Evolutionary conservation across 2,329 filamentous ascomycete genomes (phyloP).

Genomic region (Fusarium nygamai): DNA sequence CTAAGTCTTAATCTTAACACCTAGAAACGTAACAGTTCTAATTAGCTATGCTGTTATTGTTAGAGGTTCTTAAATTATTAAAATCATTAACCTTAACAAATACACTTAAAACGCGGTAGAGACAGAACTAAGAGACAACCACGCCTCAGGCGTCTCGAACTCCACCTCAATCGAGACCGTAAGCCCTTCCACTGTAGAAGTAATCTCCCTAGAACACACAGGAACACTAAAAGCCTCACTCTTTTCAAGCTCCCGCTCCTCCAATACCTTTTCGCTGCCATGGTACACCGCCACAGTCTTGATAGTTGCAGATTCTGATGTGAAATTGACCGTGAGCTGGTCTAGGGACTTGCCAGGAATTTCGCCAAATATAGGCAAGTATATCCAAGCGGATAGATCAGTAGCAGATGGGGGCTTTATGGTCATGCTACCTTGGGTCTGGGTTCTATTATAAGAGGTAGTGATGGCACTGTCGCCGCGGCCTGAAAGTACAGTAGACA

Average conservation of each 20-base stretch:
- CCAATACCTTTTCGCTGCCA: background rate
- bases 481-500: too few relatives aligned
- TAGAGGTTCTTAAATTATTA: too few relatives aligned
- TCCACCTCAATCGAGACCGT: background rate
- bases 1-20: too few relatives aligned
- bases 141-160: background rate
- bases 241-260: background rate
- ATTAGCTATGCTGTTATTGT: too few relatives aligned
- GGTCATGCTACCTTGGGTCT: too few relatives aligned
- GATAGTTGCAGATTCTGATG: background rate
- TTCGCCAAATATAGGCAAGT: too few relatives aligned
- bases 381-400: too few relatives aligned
- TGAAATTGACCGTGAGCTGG: background rate
- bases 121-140: background rate
- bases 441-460: too few relatives aligned
- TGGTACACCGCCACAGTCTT: background rate
- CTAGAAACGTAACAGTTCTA: too few relatives aligned
- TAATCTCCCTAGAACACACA: background rate
- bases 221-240: background rate
- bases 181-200: rapidly evolving
- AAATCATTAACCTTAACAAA: too few relatives aligned
- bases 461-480: too few relatives aligned
- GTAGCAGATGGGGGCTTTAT: too few relatives aligned
- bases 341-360: background rate
- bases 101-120: background rate